Evolutionary conservation across 352 stramenopile species (phyloP).

Genomic region (Plasmopara halstedii): DNA sequence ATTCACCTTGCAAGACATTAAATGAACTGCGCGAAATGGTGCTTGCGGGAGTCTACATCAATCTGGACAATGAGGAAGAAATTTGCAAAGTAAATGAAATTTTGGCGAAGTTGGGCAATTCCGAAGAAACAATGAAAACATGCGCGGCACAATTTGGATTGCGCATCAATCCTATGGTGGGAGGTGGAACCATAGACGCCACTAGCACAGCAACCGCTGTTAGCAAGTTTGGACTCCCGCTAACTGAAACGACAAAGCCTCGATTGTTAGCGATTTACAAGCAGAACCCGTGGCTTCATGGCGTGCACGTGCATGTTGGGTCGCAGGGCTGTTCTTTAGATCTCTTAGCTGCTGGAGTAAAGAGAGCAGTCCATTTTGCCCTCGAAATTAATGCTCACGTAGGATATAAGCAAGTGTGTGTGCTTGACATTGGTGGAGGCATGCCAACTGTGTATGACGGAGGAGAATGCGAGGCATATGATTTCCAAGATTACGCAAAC

Average conservation of each 20-base stretch:
- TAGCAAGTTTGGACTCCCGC: conserved; percentile 89
- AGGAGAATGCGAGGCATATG: conserved; percentile 50
- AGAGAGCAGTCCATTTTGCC: conserved; percentile 70
- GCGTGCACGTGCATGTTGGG: conserved; percentile 86
- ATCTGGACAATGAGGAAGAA: conserved; percentile 90
- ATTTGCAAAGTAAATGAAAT: conserved; percentile 66
- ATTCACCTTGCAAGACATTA: conserved; percentile 89
- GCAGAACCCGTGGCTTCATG: conserved; percentile 77
- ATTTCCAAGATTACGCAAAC: conserved; percentile 77
- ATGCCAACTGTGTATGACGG: conserved; percentile 85
- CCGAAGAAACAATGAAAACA: conserved; percentile 10
- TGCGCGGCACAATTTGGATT: conserved; percentile 71
- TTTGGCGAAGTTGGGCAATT: conserved; percentile 35
- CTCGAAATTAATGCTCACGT: conserved; percentile 60
- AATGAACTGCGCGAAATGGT: conserved; percentile 78
- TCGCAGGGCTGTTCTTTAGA: conserved; percentile 83
- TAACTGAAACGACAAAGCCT: conserved; percentile 46
- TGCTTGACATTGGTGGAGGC: conserved; percentile 89
- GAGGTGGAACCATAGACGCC: conserved; percentile 75
- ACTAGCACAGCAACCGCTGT: conserved; percentile 82
- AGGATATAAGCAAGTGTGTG: conserved; percentile 50
- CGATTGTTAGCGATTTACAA: conserved; percentile 48
- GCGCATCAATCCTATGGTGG: conserved; percentile 89
- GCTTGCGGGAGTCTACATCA: conserved; percentile 77
- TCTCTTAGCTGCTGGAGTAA: conserved; percentile 70